These are phyloP conservation scores for Peribolospora baueri DNA, from an alignment of 768 basidiomycete genomes.

Conservation along the genomic window DNA sequence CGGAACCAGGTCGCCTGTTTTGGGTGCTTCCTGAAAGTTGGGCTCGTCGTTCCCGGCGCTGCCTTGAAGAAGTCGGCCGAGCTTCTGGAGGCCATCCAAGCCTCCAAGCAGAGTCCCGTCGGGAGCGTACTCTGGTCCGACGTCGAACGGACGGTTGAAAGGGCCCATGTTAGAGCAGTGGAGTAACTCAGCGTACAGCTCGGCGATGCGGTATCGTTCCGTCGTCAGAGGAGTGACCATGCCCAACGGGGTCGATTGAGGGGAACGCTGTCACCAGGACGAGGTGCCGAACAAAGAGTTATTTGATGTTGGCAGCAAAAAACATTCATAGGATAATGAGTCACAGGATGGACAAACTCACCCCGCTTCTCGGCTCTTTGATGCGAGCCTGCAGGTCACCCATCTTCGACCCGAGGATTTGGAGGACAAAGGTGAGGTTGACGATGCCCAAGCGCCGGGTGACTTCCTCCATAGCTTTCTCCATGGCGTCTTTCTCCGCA, in stretches of 20 bases:
- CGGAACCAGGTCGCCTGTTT: too few relatives aligned
- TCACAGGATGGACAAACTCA: conserved; percentile 22
- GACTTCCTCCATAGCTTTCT: conserved; percentile 15
- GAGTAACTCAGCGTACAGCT: conserved; percentile 82
- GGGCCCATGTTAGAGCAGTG: conserved; percentile 98
- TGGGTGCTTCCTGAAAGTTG: too few relatives aligned
- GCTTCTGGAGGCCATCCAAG: conserved; percentile 51
- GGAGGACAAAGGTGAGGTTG: conserved; percentile 59
- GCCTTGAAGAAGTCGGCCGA: conserved; percentile 58
- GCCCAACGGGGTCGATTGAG: conserved; percentile 46
- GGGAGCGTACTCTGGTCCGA: conserved; percentile 45
- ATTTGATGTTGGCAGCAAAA: neutral
- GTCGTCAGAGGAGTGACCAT: conserved; percentile 57
- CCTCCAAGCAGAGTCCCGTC: conserved; percentile 77
- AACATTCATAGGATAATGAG: neutral
- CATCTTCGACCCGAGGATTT: conserved; percentile 43
- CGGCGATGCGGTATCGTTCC: conserved; percentile 86
- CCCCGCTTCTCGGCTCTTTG: conserved; percentile 47
- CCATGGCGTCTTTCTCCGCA: conserved; percentile 33
- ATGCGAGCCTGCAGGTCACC: conserved; percentile 46
- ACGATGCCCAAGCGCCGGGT: conserved; percentile 30
- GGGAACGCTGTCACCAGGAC: conserved; percentile 31
- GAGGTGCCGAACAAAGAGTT: neutral
- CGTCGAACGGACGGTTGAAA: conserved; percentile 52
- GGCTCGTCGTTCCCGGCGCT: conserved; percentile 25